phyloP scores from a whole-genome alignment of 352 stramenopile genomes.

The Aphanomyces stellatus region DNA sequence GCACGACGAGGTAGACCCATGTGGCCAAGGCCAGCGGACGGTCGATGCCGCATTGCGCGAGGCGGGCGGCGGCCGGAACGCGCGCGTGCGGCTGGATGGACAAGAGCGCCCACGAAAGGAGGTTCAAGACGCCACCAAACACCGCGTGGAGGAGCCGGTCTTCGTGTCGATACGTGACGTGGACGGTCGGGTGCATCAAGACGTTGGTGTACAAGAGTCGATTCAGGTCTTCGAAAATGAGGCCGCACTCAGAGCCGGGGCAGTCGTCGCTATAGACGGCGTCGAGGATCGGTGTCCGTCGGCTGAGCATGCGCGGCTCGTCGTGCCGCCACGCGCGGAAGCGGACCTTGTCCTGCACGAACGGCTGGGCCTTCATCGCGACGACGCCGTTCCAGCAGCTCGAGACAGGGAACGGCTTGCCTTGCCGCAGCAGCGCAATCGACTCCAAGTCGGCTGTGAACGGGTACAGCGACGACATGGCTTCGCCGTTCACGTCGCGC shows the following conservation, averaged over 20 bases:
- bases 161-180: neutral
- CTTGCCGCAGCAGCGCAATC: neutral
- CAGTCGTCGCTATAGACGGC: neutral
- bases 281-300: neutral
- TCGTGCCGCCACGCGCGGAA: neutral
- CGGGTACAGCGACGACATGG: conserved; percentile 12
- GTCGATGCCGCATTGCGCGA: neutral
- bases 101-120: neutral
- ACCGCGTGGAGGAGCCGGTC: neutral
- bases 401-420: conserved; percentile 10
- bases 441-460: conserved; percentile 11
- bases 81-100: neutral
- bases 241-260: neutral
- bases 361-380: conserved; percentile 11
- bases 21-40: neutral
- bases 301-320: neutral
- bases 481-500: conserved; percentile 12
- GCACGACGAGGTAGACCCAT: neutral
- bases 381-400: conserved; percentile 21
- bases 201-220: neutral
- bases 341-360: neutral
- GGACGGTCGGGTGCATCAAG: conserved; percentile 9
- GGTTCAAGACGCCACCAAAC: neutral
- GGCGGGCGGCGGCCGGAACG: neutral
- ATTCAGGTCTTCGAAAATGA: conserved; percentile 7